A percentile compares a stretch with the other conserved stretches of the same genome.
Evolutionary conservation across 1,284 basidiomycete species (phyloP).

Genomic region (Cryptococcus maquisensis): DNA sequence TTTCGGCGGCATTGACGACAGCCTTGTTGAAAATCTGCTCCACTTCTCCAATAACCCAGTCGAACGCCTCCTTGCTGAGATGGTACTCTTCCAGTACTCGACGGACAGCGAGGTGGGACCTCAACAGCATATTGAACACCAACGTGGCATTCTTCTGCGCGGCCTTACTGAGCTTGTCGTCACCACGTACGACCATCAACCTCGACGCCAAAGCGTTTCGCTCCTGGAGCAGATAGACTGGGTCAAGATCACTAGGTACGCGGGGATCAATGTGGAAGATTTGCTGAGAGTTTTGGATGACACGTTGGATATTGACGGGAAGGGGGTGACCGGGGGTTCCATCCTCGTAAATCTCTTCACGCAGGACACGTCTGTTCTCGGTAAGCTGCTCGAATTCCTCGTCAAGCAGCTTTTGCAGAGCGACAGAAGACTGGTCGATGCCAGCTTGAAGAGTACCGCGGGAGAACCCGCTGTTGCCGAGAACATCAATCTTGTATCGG

Average conservation of each 20-base stretch:
- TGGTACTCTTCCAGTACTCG: conserved; percentile 82
- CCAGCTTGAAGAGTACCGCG: conserved; percentile 85
- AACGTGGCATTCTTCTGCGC: conserved; percentile 87
- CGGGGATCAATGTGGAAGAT: conserved; percentile 96
- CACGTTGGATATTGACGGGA: conserved; percentile 89
- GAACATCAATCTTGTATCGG: conserved; percentile 89
- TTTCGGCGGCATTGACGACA: conserved; percentile 89
- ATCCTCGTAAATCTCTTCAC: conserved; percentile 78
- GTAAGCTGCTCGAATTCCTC: conserved; percentile 76
- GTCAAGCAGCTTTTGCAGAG: conserved; percentile 85
- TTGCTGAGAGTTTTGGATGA: conserved; percentile 92
- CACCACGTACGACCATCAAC: conserved; percentile 80
- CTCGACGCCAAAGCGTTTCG: conserved; percentile 67
- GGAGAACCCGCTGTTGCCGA: conserved; percentile 64
- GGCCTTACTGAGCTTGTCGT: conserved; percentile 67
- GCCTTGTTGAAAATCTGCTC: conserved; percentile 92
- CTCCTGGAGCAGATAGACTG: conserved; percentile 76
- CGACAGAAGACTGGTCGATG: conserved; percentile 82
- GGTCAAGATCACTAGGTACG: conserved; percentile 88
- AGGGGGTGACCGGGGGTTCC: conserved; percentile 68
- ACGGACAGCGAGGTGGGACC: conserved; percentile 78
- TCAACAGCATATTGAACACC: conserved; percentile 87
- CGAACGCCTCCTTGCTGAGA: conserved; percentile 85
- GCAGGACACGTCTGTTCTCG: conserved; percentile 71
- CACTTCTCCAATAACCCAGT: conserved; percentile 96